phyloP scores from a whole-genome alignment of 805 yeast genomes.

The Yarrowia bubula region DNA sequence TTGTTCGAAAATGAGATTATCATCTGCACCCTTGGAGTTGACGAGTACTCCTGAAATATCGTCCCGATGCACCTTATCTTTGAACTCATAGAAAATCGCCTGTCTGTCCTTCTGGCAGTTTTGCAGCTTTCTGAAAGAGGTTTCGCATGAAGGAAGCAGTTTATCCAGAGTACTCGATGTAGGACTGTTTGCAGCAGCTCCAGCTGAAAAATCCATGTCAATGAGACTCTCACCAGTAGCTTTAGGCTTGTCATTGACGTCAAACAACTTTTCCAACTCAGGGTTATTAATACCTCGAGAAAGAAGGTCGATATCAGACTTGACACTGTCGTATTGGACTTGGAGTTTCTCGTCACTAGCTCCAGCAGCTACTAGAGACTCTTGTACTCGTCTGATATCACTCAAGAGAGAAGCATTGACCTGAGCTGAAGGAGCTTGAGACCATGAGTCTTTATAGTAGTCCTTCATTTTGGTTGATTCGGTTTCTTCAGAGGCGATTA shows the following conservation, averaged over 20 bases:
- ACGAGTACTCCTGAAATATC: slow-evolving; percentile 78
- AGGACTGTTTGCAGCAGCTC: slow-evolving; percentile 30
- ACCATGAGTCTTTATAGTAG: slow-evolving; percentile 43
- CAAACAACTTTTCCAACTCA: slow-evolving; percentile 36
- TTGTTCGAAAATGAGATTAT: slow-evolving; percentile 56
- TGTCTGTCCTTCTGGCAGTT: slow-evolving; percentile 62
- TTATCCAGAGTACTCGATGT: slow-evolving; percentile 36
- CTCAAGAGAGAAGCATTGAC: slow-evolving; percentile 35
- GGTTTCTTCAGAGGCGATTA: slow-evolving; percentile 40
- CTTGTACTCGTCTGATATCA: slow-evolving; percentile 39
- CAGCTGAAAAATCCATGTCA: slow-evolving; percentile 54
- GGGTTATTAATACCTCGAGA: slow-evolving; percentile 46
- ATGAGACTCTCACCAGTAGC: slow-evolving; percentile 47
- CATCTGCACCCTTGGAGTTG: slow-evolving; percentile 59
- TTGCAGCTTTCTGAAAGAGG: slow-evolving; percentile 58
- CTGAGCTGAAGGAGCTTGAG: slow-evolving; percentile 41
- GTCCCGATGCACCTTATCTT: slow-evolving; percentile 69
- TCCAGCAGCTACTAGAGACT: slow-evolving; percentile 41
- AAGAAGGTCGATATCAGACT: slow-evolving; percentile 47
- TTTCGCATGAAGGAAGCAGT: slow-evolving; percentile 52
- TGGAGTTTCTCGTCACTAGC: slow-evolving; percentile 56
- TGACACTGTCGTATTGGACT: slow-evolving; percentile 47
- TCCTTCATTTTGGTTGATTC: slow-evolving; percentile 41
- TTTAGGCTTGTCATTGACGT: slow-evolving; percentile 36
- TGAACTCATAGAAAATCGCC: slow-evolving; percentile 61